Conservation (phyloP, 177 flowering plant genomes). For the Vitis hybrid region DNA sequence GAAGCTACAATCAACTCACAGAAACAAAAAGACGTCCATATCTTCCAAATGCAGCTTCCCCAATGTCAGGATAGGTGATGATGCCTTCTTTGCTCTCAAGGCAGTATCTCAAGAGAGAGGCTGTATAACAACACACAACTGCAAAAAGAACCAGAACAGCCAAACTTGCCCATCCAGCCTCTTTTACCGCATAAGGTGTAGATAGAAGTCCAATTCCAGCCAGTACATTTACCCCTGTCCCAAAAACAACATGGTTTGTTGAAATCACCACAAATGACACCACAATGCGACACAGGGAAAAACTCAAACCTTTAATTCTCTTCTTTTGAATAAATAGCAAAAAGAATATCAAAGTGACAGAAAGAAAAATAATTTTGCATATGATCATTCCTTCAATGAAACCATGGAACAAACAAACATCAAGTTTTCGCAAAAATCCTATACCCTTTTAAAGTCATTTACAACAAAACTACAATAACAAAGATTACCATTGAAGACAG, state of each 20-base stretch:
- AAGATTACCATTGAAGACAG: constrained; percentile 78
- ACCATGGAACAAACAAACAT: background rate
- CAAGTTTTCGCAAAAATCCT: too few relatives aligned
- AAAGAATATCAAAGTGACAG: too few relatives aligned
- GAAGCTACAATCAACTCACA: constrained; percentile 44
- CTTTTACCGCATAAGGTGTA: constrained; percentile 74
- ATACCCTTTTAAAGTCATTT: background rate
- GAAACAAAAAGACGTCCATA: constrained; percentile 69
- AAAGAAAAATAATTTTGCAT: too few relatives aligned
- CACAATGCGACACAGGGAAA: background rate
- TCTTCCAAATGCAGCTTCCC: constrained; percentile 93
- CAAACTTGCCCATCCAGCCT: constrained; percentile 86
- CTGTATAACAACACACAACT: constrained; percentile 74
- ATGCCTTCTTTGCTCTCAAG: constrained; percentile 80
- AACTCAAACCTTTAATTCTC: background rate
- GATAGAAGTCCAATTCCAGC: constrained; percentile 93
- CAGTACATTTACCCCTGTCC: constrained; percentile 72
- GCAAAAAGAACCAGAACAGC: constrained; percentile 62
- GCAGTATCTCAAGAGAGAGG: constrained; percentile 66
- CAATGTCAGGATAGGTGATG: constrained; percentile 74
- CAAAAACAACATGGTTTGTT: background rate
- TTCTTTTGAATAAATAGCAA: too few relatives aligned
- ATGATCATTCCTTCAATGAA: background rate
- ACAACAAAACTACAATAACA: constrained; percentile 1
- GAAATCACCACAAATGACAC: background rate